Evolutionary conservation across 306 rosid species (phyloP), one percentile per base, ranked within the genome.

Genomic region (Vigna angularis): DNA sequence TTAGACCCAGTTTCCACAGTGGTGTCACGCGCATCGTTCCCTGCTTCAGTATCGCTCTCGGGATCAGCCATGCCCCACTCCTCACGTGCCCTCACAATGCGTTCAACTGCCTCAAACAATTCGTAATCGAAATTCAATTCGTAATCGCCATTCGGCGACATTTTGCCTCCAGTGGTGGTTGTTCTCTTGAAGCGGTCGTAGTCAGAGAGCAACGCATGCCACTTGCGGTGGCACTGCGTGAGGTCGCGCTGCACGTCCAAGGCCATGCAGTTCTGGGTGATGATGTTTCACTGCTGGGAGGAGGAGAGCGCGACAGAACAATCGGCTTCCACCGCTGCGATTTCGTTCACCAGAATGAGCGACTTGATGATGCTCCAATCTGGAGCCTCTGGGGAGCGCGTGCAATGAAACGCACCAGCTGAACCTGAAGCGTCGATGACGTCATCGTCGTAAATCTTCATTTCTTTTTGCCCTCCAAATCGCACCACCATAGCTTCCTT

Each of bases 241-340:
- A 83, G 70, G 36, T 62, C 77, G 78, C 96, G 90, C 1, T 48
- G 66, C 6, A 90, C 91, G 42, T 87, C 93, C 57, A 87, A 66
- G 4, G 83, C 66, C 34, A 76, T 72, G 26, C 96, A 94, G 30
- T 90, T 90, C 24, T 76, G 76, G 18, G 86, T 74, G 0, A 83
- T 83, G 45, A 83, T 78, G 14, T 83, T 65, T 83, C 86, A 83
- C 14, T 20, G 83, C 66, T 83, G 86, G 72, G 78, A 72, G 7
- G 83, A 83, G 49, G 86, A 83, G 0, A 83, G 58, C 5, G 70
- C 83, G 4, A 45, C 80, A 55, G 75, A 74, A 48, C 92, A 90
- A 15, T 93, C 92, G 38, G 94, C 89, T 68, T 93, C 96, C n/a
- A 93, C 94, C 34, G 96, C 91, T 0, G 90, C 87, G 51, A 89